Percentiles rank a stretch among this genome's conserved stretches.
Conservation (phyloP, 2,329 filamentous ascomycete species). For the Aureobasidium lini region DNA sequence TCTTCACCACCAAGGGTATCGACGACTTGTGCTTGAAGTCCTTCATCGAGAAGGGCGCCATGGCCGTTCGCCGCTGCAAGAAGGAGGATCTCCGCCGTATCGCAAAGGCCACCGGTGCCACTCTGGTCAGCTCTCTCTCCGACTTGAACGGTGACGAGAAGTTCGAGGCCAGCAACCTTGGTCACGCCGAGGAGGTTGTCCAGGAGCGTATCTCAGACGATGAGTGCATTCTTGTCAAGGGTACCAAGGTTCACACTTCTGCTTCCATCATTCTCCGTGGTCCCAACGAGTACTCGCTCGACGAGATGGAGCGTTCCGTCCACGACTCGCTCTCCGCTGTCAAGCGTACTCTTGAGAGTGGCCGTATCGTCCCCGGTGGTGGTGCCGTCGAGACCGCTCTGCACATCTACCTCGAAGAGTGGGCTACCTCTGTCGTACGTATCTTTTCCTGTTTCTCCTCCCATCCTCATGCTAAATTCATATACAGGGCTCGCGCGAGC, state of each 20-base stretch:
- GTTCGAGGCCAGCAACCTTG: slow-evolving; percentile 84
- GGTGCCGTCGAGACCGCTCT: slow-evolving; percentile 97
- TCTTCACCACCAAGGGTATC: slow-evolving; percentile 96
- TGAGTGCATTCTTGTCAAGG: slow-evolving; percentile 94
- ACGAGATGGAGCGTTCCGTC: slow-evolving; percentile 98
- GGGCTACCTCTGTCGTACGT: slow-evolving; percentile 83
- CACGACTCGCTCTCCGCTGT: slow-evolving; percentile 96
- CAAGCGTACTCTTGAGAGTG: slow-evolving; percentile 93
- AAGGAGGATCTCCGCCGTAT: slow-evolving; percentile 97
- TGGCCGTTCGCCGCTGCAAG: slow-evolving; percentile 94
- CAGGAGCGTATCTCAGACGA: slow-evolving; percentile 98
- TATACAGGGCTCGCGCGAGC: slow-evolving; percentile 72
- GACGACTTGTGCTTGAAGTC: slow-evolving; percentile 92
- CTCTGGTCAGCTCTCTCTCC: slow-evolving; percentile 83
- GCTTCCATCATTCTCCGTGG: slow-evolving; percentile 94
- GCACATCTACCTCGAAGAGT: slow-evolving; percentile 98
- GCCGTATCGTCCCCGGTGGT: slow-evolving; percentile 91
- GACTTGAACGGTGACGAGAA: slow-evolving; percentile 97
- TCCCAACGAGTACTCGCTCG: slow-evolving; percentile 89
- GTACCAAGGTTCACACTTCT: slow-evolving; percentile 81
- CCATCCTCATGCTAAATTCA: slow-evolving; percentile 5
- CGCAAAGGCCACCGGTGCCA: slow-evolving; percentile 91
- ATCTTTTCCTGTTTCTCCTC: not conserved
- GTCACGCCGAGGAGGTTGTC: slow-evolving; percentile 89
- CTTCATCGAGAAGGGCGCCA: slow-evolving; percentile 89